A percentile compares a stretch with the other conserved stretches of the same genome.
phyloP scores from a whole-genome alignment of 768 basidiomycete genomes.

The Termitomyces heimii region DNA sequence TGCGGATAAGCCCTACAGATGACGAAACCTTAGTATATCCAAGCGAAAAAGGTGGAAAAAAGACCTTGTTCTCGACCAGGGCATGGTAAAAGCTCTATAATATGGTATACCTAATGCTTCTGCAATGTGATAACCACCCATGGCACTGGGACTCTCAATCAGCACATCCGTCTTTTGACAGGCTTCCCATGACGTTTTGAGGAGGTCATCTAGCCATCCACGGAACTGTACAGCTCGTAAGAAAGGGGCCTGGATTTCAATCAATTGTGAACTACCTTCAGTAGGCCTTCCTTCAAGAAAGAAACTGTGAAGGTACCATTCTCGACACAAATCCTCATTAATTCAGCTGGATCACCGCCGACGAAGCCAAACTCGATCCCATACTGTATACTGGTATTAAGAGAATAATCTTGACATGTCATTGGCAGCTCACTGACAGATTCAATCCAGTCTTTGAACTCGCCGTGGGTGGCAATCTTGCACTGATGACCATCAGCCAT shows the following conservation, averaged over 20 bases:
- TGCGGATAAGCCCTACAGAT: slow-evolving; percentile 82
- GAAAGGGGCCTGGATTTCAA: slow-evolving; percentile 1
- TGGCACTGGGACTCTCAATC: slow-evolving; percentile 93
- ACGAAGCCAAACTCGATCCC: slow-evolving; percentile 95
- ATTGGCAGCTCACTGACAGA: slow-evolving; percentile 50
- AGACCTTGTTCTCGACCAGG: slow-evolving; percentile 89
- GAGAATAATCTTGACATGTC: slow-evolving; percentile 3
- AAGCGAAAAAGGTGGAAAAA: neutral
- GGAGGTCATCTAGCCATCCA: slow-evolving; percentile 94
- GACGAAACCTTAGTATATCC: slow-evolving; percentile 3
- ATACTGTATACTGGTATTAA: slow-evolving; percentile 42
- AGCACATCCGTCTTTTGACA: slow-evolving; percentile 93
- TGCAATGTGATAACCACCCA: slow-evolving; percentile 96
- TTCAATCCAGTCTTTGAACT: slow-evolving; percentile 94
- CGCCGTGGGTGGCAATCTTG: slow-evolving; percentile 91
- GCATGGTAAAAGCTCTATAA: slow-evolving; percentile 96
- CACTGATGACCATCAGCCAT: slow-evolving; percentile 86
- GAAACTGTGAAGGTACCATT: slow-evolving; percentile 97
- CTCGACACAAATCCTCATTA: slow-evolving; percentile 97
- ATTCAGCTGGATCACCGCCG: slow-evolving; percentile 94
- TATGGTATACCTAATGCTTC: slow-evolving; percentile 93
- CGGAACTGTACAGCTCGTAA: slow-evolving; percentile 60
- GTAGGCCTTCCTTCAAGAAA: slow-evolving; percentile 85
- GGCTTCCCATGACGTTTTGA: slow-evolving; percentile 93
- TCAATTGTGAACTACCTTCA: slow-evolving; percentile 51